phyloP scores from a whole-genome alignment of 2,329 filamentous ascomycete genomes.

The Talaromyces pinophilus region DNA sequence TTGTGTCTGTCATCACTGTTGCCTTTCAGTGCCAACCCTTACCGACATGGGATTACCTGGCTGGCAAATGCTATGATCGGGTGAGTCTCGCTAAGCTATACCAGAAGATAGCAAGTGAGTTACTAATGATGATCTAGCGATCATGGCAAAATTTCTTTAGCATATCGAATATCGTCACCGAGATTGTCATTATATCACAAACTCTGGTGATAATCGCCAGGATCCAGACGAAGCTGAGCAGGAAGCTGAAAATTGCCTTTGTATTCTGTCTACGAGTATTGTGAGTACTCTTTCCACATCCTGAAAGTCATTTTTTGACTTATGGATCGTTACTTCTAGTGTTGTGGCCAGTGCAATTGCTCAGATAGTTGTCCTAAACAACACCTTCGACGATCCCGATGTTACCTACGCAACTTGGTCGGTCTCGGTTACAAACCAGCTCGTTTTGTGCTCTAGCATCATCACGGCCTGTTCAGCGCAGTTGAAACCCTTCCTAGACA shows the following conservation, averaged over 20 bases:
- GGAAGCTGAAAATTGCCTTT: slow-evolving; percentile 27
- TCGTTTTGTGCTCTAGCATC: slow-evolving; percentile 28
- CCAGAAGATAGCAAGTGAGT: neutral
- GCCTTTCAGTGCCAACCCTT: slow-evolving; percentile 28
- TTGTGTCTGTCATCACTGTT: slow-evolving; percentile 24
- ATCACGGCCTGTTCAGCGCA: slow-evolving; percentile 34
- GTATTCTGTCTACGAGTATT: slow-evolving; percentile 30
- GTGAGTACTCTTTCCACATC: slow-evolving; percentile 25
- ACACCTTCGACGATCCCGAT: slow-evolving; percentile 24
- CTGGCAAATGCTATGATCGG: slow-evolving; percentile 27
- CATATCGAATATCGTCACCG: slow-evolving; percentile 30
- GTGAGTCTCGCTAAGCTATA: slow-evolving; percentile 22
- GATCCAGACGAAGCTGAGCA: slow-evolving; percentile 27
- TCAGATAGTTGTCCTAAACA: slow-evolving; percentile 28
- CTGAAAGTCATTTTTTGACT: neutral
- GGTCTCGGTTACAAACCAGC: slow-evolving; percentile 25
- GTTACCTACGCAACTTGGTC: slow-evolving; percentile 30
- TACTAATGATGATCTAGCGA: slow-evolving; percentile 18
- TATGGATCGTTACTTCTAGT: slow-evolving; percentile 22
- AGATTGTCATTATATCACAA: slow-evolving; percentile 29
- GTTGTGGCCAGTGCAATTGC: slow-evolving; percentile 30
- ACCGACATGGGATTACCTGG: slow-evolving; percentile 29
- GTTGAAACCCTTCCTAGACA: slow-evolving; percentile 35
- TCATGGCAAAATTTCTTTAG: slow-evolving; percentile 33
- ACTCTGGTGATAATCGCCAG: slow-evolving; percentile 29